These are phyloP conservation scores for Pichia cephalocereana DNA, from an alignment of 805 yeast species.

Conservation along the genomic window DNA sequence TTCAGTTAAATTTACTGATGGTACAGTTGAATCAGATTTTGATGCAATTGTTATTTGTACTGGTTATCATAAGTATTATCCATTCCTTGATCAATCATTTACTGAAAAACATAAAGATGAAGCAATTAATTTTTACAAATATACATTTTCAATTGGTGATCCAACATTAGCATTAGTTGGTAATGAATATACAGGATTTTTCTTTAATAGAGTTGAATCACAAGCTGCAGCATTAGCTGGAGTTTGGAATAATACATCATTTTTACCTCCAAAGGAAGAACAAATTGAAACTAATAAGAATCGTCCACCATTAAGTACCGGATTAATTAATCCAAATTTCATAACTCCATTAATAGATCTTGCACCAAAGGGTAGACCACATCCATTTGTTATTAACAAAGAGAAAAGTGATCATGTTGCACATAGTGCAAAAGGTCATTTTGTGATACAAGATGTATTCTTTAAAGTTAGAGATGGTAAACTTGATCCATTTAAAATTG, in stretches of 20 bases:
- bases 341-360: slow-evolving; percentile 10
- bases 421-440: slow-evolving; percentile 7
- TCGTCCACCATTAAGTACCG: background rate
- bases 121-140: slow-evolving; percentile 14
- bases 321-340: slow-evolving; percentile 6
- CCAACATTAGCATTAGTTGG: slow-evolving; percentile 37
- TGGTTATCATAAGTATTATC: slow-evolving; percentile 40
- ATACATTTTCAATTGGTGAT: slow-evolving; percentile 33
- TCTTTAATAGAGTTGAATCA: slow-evolving; percentile 41
- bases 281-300: slow-evolving; percentile 23
- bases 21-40: slow-evolving; percentile 21
- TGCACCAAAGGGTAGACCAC: slow-evolving; percentile 9
- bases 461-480: slow-evolving; percentile 11
- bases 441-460: slow-evolving; percentile 7
- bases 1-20: slow-evolving; percentile 25
- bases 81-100: slow-evolving; percentile 24
- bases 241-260: slow-evolving; percentile 37
- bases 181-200: slow-evolving; percentile 32
- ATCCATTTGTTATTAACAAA: slow-evolving; percentile 11
- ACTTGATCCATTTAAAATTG: slow-evolving; percentile 2
- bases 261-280: slow-evolving; percentile 32
- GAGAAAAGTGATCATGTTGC: slow-evolving; percentile 11
- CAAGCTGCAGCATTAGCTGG: slow-evolving; percentile 47
- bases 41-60: slow-evolving; percentile 41
- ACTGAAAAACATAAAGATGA: slow-evolving; percentile 2